Conservation (phyloP, 192 early-diverging fungal species). For the Umbelopsis isabellina region DNA sequence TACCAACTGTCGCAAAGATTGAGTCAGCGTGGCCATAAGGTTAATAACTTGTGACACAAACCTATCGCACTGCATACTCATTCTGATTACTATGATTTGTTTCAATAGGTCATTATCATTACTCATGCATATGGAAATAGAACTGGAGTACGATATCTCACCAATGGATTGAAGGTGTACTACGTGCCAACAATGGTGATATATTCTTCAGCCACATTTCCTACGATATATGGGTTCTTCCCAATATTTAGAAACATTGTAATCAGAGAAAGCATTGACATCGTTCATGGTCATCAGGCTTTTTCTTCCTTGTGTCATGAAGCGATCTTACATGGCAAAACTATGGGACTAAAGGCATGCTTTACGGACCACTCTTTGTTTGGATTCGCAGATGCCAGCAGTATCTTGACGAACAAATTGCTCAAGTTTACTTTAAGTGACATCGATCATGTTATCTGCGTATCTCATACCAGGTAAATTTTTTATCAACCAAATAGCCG, state of each 20-base stretch:
- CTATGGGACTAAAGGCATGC: conserved; percentile 91
- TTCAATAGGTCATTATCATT: conserved; percentile 77
- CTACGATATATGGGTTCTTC: conserved; percentile 89
- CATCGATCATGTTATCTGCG: conserved; percentile 96
- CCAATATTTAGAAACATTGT: conserved; percentile 92
- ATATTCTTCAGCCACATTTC: conserved; percentile 85
- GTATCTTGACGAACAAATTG: conserved; percentile 95
- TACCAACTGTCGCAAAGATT: conserved; percentile 90
- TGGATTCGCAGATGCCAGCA: conserved; percentile 93
- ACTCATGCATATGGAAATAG: conserved; percentile 88
- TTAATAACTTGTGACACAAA: conserved; percentile 23
- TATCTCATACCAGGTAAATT: conserved; percentile 90
- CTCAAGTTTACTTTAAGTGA: conserved; percentile 97
- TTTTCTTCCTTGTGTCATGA: conserved; percentile 96
- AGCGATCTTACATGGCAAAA: conserved; percentile 91
- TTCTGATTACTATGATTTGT: conserved; percentile 2
- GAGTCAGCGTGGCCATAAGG: conserved; percentile 91
- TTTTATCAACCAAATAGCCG: neutral
- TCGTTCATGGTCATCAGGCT: conserved; percentile 97
- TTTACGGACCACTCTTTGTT: conserved; percentile 98
- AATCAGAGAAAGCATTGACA: conserved; percentile 86
- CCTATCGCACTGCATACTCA: neutral
- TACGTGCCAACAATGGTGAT: conserved; percentile 87
- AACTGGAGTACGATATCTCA: conserved; percentile 87
- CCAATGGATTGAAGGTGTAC: conserved; percentile 94